Evolutionary conservation across 305 asterid genomes (phyloP).

Genomic region (Plantago rigida): DNA sequence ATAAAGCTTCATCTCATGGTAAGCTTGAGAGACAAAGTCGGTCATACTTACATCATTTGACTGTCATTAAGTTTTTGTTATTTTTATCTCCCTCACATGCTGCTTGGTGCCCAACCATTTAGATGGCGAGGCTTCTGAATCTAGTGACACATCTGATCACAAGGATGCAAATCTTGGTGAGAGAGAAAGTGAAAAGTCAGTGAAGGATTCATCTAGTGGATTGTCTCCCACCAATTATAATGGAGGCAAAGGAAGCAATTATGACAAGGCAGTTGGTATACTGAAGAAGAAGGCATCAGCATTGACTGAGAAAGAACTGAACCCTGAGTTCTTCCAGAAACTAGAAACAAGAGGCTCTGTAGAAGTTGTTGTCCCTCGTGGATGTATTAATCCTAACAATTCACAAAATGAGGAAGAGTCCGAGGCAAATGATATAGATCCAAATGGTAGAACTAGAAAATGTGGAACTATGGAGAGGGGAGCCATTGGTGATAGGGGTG

Average conservation of each 20-base stretch:
- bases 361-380: conserved; percentile 88
- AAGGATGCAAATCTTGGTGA: conserved; percentile 41
- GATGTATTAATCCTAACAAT: conserved; percentile 52
- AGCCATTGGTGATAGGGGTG: conserved; percentile 35
- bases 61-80: conserved; percentile 12
- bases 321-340: conserved; percentile 92
- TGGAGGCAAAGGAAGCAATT: conserved; percentile 47
- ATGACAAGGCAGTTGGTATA: conserved; percentile 82
- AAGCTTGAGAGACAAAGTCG: conserved; percentile 22
- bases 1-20: conserved; percentile 61
- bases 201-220: conserved; percentile 45
- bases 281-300: conserved; percentile 80
- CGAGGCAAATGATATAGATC: conserved; percentile 39
- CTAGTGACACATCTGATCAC: conserved; percentile 47
- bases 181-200: conserved; percentile 38
- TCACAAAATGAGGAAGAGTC: conserved; percentile 49
- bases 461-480: conserved; percentile 38
- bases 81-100: conserved; percentile 23
- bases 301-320: conserved; percentile 76
- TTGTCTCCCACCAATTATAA: conserved; percentile 50
- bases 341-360: conserved; percentile 82
- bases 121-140: conserved; percentile 65
- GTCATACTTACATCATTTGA: conserved; percentile 2
- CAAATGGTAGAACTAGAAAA: conserved; percentile 36
- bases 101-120: conserved; percentile 28